Conservation (phyloP, 1,284 basidiomycete species). For the Marasmius sp. region DNA sequence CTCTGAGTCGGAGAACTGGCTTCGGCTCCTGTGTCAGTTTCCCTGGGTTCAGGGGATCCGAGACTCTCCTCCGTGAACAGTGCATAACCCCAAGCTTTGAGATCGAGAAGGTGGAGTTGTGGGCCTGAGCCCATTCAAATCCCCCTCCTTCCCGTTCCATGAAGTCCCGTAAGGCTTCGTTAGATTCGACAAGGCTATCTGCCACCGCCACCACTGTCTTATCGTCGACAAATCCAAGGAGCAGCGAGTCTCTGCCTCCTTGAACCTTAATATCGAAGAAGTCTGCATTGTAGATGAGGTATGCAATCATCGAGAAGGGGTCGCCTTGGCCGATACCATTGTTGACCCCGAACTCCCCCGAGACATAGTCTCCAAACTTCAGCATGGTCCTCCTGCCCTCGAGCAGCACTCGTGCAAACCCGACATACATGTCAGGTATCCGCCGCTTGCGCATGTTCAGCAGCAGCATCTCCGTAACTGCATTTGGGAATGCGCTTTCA, state of each 20-base stretch:
- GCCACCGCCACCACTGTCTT: conserved; percentile 6
- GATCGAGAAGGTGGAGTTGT: conserved; percentile 27
- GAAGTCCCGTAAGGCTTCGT: background rate
- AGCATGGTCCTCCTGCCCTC: conserved; percentile 11
- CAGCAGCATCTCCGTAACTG: background rate
- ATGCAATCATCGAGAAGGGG: conserved; percentile 21
- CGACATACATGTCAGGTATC: background rate
- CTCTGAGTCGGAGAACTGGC: conserved; percentile 4
- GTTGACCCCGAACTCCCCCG: conserved; percentile 6
- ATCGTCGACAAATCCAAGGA: conserved; percentile 17
- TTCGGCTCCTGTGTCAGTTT: background rate
- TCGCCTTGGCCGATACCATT: conserved; percentile 23
- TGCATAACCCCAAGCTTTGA: conserved; percentile 24
- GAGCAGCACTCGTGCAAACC: conserved; percentile 2
- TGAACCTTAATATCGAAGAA: conserved; percentile 14
- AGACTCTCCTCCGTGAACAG: conserved; percentile 10
- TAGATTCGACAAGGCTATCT: background rate
- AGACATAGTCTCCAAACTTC: conserved; percentile 15
- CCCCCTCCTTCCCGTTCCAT: conserved; percentile 13
- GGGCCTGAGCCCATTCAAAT: conserved; percentile 23
- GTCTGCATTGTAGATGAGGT: conserved; percentile 22
- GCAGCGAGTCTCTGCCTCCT: background rate
- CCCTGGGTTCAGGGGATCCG: background rate
- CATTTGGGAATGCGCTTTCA: no score
- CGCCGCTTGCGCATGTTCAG: background rate